A percentile compares a stretch with the other conserved stretches of the same genome.
phyloP scores from a whole-genome alignment of 148 eudicot genomes.

The Nepenthes mirabilis region DNA sequence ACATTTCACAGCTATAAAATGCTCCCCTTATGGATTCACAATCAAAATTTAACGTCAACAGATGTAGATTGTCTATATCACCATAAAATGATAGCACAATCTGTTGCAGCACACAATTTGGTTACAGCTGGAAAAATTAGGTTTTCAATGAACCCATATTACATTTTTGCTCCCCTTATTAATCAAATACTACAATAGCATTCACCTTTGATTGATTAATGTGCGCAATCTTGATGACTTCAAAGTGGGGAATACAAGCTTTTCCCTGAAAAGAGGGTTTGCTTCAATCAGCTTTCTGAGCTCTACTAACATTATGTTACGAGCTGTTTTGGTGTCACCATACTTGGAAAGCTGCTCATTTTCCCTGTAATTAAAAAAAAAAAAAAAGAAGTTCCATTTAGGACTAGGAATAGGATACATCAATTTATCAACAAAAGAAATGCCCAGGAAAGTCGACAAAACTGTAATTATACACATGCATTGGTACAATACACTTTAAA shows the following conservation, averaged over 20 bases:
- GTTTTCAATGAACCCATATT: neutral
- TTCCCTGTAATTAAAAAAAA: slow-evolving; percentile 29
- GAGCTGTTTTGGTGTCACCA: slow-evolving; percentile 67
- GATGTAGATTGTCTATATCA: neutral
- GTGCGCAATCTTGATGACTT: slow-evolving; percentile 61
- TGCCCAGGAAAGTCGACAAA: no score
- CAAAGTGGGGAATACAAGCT: slow-evolving; percentile 54
- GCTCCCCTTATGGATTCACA: neutral
- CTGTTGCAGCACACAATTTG: neutral
- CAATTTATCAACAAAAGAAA: neutral
- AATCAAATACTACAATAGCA: neutral
- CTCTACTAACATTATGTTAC: slow-evolving; percentile 58
- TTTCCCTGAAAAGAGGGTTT: slow-evolving; percentile 71
- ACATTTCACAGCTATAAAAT: no score
- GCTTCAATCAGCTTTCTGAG: slow-evolving; percentile 72
- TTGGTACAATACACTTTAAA: no score
- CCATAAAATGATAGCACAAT: neutral
- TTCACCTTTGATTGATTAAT: slow-evolving; percentile 71
- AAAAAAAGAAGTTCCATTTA: neutral
- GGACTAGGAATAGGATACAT: neutral
- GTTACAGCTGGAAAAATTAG: neutral
- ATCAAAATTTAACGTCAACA: no score
- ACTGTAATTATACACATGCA: no score
- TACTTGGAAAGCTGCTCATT: slow-evolving; percentile 60
- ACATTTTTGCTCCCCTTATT: no score